Percentiles rank a stretch among this genome's conserved stretches.
Conservation (phyloP, 2,329 filamentous ascomycete species). For the Colletotrichum camelliae region DNA sequence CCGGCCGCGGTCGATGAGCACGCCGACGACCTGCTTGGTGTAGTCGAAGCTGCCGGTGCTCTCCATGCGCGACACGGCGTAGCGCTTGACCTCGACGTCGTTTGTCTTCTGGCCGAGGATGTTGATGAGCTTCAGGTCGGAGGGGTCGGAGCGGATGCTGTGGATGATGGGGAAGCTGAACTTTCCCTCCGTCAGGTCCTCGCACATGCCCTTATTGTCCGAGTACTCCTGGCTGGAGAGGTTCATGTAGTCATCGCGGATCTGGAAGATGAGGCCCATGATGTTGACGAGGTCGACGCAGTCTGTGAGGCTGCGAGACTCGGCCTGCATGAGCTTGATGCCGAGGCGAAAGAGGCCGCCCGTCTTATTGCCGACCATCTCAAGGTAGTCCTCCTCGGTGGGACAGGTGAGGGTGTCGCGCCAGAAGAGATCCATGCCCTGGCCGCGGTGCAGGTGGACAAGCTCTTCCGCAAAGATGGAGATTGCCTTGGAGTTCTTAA, state of each 20-base stretch:
- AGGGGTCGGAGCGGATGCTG: conserved; percentile 78
- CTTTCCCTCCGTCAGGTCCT: conserved; percentile 96
- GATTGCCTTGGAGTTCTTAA: conserved; percentile 71
- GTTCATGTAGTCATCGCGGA: conserved; percentile 94
- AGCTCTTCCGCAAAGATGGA: conserved; percentile 82
- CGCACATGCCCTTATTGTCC: conserved; percentile 90
- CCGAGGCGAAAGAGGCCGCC: conserved; percentile 85
- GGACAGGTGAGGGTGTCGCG: conserved; percentile 84
- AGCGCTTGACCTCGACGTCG: conserved; percentile 87
- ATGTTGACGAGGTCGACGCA: conserved; percentile 86
- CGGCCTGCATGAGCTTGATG: conserved; percentile 87
- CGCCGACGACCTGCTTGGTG: conserved; percentile 69
- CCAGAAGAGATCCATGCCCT: conserved; percentile 94
- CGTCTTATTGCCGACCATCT: conserved; percentile 93
- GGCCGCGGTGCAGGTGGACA: conserved; percentile 82
- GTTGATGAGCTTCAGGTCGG: conserved; percentile 82
- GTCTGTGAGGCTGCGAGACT: conserved; percentile 63
- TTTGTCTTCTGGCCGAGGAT: conserved; percentile 90
- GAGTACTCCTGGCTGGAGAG: conserved; percentile 77
- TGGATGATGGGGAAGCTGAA: conserved; percentile 97
- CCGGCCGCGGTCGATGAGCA: conserved; percentile 69
- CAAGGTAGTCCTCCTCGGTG: conserved; percentile 87
- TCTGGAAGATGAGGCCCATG: conserved; percentile 87
- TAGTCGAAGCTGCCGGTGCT: conserved; percentile 89
- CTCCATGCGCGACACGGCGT: conserved; percentile 92